Evolutionary conservation across 192 early-diverging fungal genomes (phyloP), one percentile per base, ranked within the genome.

Genomic region (Rhizoclosmatium globosum): DNA sequence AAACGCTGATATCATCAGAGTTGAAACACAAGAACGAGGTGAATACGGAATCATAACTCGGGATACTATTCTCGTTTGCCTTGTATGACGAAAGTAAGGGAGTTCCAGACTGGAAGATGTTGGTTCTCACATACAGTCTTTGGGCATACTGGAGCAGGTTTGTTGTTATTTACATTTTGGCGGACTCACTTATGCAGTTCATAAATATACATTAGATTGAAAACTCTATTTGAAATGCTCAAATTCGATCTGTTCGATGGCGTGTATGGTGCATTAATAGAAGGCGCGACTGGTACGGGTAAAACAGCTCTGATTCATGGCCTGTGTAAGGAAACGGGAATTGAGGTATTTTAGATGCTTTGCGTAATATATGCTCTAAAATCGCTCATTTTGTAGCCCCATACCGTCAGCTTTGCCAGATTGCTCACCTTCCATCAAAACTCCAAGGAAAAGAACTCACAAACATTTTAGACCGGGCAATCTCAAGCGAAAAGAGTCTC

Each of bases 201-300:
- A 31, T 31, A 31, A 31, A 53, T 53, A 13, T 53, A 13, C 17
- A 13, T 53, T 53, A 53, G 50, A 53, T 53, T 53, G 50, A 53
- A 53, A 13, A 17, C 6, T 53, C 17, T 53, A 17, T 53, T 53
- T 53, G 9, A 13, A 7, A 13, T 53, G 50, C 17, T 53, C 50
- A 53, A 53, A 53, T 53, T 53, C 9, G 50, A 17, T 13, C 17
- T 7, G 6, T 13, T 53, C 17, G 50, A 53, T 53, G 50, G 9
- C 50, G 9, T 61, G 9, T 74, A 74, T 38, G 73, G 73, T 38
- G 60, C 56, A 4, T 74, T 74, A 44, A 21, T 74, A 17, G 7
- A 23, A 39, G 73, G 73, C 1, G 58, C 73, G 60, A 74, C 73
- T 64, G 73, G 73, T 62, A 42, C 45, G 2, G 73, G 73, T 74